Evolutionary conservation across 2,329 filamentous ascomycete species (phyloP), one percentile per base, ranked within the genome.

Genomic region (Colletotrichum phormii): DNA sequence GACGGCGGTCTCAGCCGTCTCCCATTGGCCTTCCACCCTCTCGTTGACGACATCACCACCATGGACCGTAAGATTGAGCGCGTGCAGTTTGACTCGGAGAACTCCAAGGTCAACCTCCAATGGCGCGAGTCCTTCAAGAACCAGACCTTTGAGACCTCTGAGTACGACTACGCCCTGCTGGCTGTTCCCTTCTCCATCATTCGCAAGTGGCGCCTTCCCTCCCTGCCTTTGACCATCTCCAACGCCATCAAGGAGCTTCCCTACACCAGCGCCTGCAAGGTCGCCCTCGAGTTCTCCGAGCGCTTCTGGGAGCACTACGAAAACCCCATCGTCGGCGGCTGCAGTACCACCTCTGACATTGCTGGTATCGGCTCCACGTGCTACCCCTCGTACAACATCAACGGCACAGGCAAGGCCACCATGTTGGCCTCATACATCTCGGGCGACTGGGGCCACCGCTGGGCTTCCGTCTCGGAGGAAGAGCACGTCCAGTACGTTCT

Each of bases 371-470:
- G 90, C 29, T 86, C 81, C 58, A 85, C 92, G 73, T 93, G 91
- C 84, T 94, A 93, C 80, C 92, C 92, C 0, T 87, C 88, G 6
- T 93, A 93, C 82, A 85, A 89, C 74, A 84, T 93, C 79, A 93
- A 93, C 82, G 86, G 86, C 53, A 89, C 88, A 0, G 88, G 90
- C 0, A 90, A 89, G 0, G 91, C 90, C 7, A 87, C 90, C 0
- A 86, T 93, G 55, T 85, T 93, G 1, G 91, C 84, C 1, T 89
- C 86, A 26, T 93, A 93, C 81, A 77, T 84, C 37, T 85, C 83
- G 1, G 87, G 84, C 24, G 80, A 81, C 68, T 81, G 79, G 78
- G 78, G 78, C 42, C 76, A 80, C 64, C 77, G 78, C 24, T 77
- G 79, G 58, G 78, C 80, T 22, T 79, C 77, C 68, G 76, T 81